Conservation (phyloP, 2,329 filamentous ascomycete species). For the Claviceps quebecensis region DNA sequence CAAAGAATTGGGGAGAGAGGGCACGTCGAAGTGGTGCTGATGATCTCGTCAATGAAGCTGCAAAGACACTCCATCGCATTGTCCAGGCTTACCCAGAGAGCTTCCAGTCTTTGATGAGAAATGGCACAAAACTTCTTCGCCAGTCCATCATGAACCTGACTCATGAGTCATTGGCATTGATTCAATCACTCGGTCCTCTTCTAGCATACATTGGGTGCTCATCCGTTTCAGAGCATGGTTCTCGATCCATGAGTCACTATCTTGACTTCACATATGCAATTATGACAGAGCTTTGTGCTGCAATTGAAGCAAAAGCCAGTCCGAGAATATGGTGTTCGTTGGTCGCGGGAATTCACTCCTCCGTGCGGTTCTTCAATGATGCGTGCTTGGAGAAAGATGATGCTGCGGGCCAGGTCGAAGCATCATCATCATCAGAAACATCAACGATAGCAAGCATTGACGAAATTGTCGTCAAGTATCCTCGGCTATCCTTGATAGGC, state of each 20-base stretch:
- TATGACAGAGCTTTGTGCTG: slow-evolving; percentile 20
- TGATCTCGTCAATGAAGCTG: slow-evolving; percentile 27
- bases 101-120: slow-evolving; percentile 20
- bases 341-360: slow-evolving; percentile 22
- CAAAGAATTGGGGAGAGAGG: slow-evolving; percentile 11
- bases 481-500: slow-evolving; percentile 13
- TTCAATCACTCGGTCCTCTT: slow-evolving; percentile 26
- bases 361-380: slow-evolving; percentile 25
- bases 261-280: slow-evolving; percentile 24
- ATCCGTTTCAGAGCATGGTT: slow-evolving; percentile 8
- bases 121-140: slow-evolving; percentile 14
- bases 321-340: slow-evolving; percentile 25
- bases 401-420: slow-evolving; percentile 11
- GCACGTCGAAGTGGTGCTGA: slow-evolving; percentile 15
- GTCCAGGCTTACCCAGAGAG: slow-evolving; percentile 21
- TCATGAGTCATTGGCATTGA: slow-evolving; percentile 13
- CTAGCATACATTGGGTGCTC: slow-evolving; percentile 38
- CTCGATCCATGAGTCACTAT: slow-evolving; percentile 24
- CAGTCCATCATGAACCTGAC: slow-evolving; percentile 10
- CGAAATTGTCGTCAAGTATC: slow-evolving; percentile 15
- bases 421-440: slow-evolving; percentile 5
- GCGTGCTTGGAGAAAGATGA: slow-evolving; percentile 19
- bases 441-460: slow-evolving; percentile 1
- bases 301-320: slow-evolving; percentile 19
- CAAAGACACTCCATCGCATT: slow-evolving; percentile 26